Conservation (phyloP, 768 basidiomycete genomes). For the Mycena rosella region DNA sequence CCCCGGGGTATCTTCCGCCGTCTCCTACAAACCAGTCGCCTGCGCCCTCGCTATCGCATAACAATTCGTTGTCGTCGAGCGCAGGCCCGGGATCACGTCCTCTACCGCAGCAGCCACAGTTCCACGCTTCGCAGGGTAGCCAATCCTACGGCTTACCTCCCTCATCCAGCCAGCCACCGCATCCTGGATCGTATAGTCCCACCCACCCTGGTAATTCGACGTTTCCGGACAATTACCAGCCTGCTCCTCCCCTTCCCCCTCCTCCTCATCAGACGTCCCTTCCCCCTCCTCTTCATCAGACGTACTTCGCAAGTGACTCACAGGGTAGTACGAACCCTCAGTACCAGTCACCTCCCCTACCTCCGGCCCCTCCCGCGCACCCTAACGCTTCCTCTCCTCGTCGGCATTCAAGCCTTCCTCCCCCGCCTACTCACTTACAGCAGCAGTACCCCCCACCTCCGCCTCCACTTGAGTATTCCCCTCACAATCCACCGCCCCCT, state of each 20-base stretch:
- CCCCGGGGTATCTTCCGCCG: conserved; percentile 49
- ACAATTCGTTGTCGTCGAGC: conserved; percentile 44
- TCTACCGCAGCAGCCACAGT: conserved; percentile 60
- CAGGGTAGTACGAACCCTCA: conserved; percentile 42
- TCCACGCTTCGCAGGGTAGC: conserved; percentile 49
- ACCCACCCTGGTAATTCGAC: conserved; percentile 33
- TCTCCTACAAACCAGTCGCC: conserved; percentile 52
- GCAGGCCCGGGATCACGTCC: conserved; percentile 55
- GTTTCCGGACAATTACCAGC: conserved; percentile 43
- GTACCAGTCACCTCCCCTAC: conserved; percentile 38
- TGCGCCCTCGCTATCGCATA: conserved; percentile 48
- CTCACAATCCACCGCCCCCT: conserved; percentile 37
- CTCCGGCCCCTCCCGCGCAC: conserved; percentile 48
- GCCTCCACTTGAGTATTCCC: conserved; percentile 32
- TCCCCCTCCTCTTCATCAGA: no score
- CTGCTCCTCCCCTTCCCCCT: conserved; percentile 53
- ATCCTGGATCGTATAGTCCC: conserved; percentile 44
- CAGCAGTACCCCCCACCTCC: no score
- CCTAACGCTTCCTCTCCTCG: conserved; percentile 42
- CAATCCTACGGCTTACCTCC: conserved; percentile 47
- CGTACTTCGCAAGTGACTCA: conserved; percentile 32
- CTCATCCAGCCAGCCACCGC: conserved; percentile 39
- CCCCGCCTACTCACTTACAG: conserved; percentile 61
- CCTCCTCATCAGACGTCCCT: conserved; percentile 42
- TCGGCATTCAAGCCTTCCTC: conserved; percentile 65